These are phyloP conservation scores for Tubosaeta sp. DNA, from an alignment of 768 basidiomycete species.

Conservation along the genomic window DNA sequence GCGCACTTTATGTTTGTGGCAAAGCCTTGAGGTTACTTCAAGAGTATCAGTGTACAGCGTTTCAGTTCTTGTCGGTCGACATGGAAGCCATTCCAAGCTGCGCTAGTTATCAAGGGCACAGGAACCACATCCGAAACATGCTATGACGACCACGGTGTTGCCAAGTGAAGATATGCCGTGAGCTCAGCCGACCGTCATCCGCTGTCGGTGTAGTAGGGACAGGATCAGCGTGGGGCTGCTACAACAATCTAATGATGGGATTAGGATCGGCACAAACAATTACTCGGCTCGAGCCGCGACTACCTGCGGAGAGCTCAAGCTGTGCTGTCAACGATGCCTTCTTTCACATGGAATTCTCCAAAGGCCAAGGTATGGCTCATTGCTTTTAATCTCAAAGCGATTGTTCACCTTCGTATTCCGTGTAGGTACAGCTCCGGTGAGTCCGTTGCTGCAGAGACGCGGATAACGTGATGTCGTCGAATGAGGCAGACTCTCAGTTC, in stretches of 20 bases:
- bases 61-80: neutral
- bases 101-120: neutral
- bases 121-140: neutral
- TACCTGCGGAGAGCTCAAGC: neutral
- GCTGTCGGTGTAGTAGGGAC: neutral
- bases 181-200: too few species aligned
- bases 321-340: constrained; percentile 21
- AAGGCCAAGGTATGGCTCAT: constrained; percentile 50
- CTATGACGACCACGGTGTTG: too few species aligned
- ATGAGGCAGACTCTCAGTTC: constrained; percentile 66
- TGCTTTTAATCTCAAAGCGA: neutral
- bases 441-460: constrained; percentile 5
- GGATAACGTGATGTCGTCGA: constrained; percentile 1
- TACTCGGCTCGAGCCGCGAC: constrained; percentile 11
- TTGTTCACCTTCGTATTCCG: constrained; percentile 1
- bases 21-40: neutral
- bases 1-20: constrained; percentile 2
- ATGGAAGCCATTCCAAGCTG: neutral
- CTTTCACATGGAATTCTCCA: constrained; percentile 51
- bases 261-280: too few species aligned
- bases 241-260: too few species aligned
- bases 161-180: too few species aligned
- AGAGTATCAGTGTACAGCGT: neutral
- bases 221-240: neutral
- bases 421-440: constrained; percentile 48